Evolutionary conservation across 1,284 basidiomycete species (phyloP).

Genomic region (Ceratobasidium sp.): DNA sequence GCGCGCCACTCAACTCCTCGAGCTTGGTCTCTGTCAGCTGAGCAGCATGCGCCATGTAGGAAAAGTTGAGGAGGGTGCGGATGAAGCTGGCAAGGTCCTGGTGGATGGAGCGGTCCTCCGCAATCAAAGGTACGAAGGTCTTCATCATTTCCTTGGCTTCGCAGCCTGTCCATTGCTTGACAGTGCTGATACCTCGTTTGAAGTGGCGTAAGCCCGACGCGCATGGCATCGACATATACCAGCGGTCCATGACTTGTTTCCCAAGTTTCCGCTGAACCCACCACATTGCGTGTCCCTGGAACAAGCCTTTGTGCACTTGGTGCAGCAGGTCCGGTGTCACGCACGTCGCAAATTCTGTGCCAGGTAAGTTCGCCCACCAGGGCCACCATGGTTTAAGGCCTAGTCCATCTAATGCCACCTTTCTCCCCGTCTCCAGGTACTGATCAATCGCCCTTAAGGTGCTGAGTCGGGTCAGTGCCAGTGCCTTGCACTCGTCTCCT

Average conservation of each 20-base stretch:
- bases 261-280: neutral
- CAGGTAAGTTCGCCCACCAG: conserved; percentile 11
- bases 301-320: conserved; percentile 52
- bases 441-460: neutral
- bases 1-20: neutral
- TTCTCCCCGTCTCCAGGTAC: neutral
- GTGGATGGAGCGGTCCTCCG: neutral
- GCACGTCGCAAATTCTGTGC: conserved; percentile 45
- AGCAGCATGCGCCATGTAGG: no score
- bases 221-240: neutral
- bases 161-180: conserved; percentile 11
- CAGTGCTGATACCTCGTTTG: neutral
- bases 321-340: conserved; percentile 51
- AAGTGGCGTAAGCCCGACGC: no score
- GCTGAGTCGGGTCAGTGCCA: neutral
- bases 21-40: neutral
- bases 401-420: neutral
- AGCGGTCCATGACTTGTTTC: neutral
- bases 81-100: neutral
- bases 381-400: conserved; percentile 10
- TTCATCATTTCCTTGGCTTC: conserved; percentile 21
- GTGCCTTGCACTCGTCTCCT: neutral
- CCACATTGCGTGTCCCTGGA: conserved; percentile 48
- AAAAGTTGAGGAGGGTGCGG: neutral
- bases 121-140: neutral